Conservation (phyloP, 2,329 filamentous ascomycete species). For the Seiridium cupressi region DNA sequence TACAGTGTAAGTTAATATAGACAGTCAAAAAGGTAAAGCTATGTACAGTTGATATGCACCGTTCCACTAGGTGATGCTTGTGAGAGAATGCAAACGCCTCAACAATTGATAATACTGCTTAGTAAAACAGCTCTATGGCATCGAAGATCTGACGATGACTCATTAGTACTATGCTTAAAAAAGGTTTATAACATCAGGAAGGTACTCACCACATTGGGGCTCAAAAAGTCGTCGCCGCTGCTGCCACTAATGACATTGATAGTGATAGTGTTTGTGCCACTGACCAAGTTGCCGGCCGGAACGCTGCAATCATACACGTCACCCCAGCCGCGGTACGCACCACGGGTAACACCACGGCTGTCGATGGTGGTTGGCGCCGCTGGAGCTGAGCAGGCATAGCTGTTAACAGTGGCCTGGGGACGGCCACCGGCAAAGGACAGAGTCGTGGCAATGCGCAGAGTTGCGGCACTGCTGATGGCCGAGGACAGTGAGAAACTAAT, state of each 20-base stretch:
- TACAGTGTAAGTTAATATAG: background rate
- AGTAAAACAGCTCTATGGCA: constrained; percentile 28
- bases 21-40: background rate
- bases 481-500: constrained; percentile 41
- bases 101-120: background rate
- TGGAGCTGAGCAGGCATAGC: constrained; percentile 27
- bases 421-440: constrained; percentile 53
- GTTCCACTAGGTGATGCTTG: too few relatives aligned
- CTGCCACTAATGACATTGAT: constrained; percentile 51
- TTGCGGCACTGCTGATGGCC: constrained; percentile 41
- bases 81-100: too few relatives aligned
- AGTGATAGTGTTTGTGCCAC: constrained; percentile 52
- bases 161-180: background rate
- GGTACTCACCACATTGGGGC: constrained; percentile 41
- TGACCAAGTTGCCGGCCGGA: constrained; percentile 46
- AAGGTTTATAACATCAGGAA: background rate
- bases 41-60: background rate
- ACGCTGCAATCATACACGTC: constrained; percentile 55
- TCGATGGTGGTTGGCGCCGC: constrained; percentile 46
- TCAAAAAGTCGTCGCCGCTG: constrained; percentile 43
- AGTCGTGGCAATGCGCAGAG: constrained; percentile 55
- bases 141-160: constrained; percentile 20
- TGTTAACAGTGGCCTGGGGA: constrained; percentile 40
- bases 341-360: constrained; percentile 55
- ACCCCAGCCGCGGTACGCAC: constrained; percentile 55